Evolutionary conservation across 257 asterid genomes (phyloP), one percentile per base, ranked within the genome.

Genomic region (Cordia subcordata): DNA sequence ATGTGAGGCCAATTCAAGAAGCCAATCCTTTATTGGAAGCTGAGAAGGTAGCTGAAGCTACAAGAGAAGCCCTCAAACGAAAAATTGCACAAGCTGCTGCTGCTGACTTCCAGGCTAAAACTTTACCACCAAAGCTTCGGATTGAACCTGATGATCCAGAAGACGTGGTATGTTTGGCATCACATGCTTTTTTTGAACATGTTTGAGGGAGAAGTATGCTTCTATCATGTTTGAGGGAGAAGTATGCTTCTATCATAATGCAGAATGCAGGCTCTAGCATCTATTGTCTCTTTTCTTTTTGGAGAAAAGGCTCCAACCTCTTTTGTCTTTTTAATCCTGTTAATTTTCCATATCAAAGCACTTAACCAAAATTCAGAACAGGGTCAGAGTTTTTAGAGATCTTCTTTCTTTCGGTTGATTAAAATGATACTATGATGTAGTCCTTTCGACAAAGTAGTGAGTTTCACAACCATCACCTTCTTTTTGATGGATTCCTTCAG

Each of bases 1-100:
- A 92, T 72, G 81, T 92, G 35, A 83, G 96, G 70, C 72, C 84
- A 50, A 66, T 77, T 67, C 65, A 73, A 78, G 95, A 87, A 69
- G 91, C 80, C 12, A 74, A 92, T 72, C 77, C 97, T 64, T 66
- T 92, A 69, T 67, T 79, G 60, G 99, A 92, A 83, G 99, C 96
- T 74, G 99, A 88, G 77, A 92, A 68, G 76, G 65, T 86, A 58
- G 99, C 97, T 23, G 85, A 78, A 74, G 96, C 97, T 69, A 83
- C 99, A 50, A 92, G 83, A 75, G 95, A 89, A 69, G 99, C 99
- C 49, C 94, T 92, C 35, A 92, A 88, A 70, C 91, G 95, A 52
- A 88, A 92, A 77, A 83, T 92, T 68, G 94, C 96, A 64, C 99
- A 84, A 69, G 73, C 97, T 75, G 91, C 96, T 65, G 55, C 61